phyloP scores from a whole-genome alignment of 2,329 filamentous ascomycete species.

The Aspergillus fijiensis region DNA sequence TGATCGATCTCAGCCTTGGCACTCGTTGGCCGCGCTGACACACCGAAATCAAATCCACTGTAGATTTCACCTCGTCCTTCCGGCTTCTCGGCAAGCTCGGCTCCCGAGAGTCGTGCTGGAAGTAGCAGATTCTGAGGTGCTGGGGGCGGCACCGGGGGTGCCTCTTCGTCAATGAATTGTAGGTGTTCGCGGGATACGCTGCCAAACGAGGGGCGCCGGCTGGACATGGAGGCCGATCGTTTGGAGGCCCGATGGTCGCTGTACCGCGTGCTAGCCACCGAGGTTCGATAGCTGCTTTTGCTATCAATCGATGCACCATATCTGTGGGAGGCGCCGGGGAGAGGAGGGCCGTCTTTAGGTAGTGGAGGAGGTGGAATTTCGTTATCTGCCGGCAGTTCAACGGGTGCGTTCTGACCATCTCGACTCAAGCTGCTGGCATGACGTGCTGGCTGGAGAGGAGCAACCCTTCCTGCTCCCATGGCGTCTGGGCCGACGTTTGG shows the following conservation, averaged over 20 bases:
- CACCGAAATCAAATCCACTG: slow-evolving; percentile 34
- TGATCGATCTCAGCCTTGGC: slow-evolving; percentile 12
- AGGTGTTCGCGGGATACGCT: slow-evolving; percentile 32
- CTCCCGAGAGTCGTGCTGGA: slow-evolving; percentile 23
- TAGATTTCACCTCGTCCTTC: slow-evolving; percentile 24
- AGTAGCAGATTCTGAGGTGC: slow-evolving; percentile 21
- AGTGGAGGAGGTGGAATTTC: slow-evolving; percentile 12
- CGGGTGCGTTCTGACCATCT: slow-evolving; percentile 11
- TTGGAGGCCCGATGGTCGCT: slow-evolving; percentile 27
- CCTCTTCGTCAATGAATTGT: slow-evolving; percentile 34
- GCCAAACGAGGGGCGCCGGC: slow-evolving; percentile 33
- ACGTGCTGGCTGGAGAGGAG: slow-evolving; percentile 20
- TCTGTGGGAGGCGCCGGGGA: slow-evolving; percentile 15
- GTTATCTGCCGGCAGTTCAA: slow-evolving; percentile 9
- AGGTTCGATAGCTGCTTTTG: slow-evolving; percentile 43
- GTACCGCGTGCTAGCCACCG: slow-evolving; percentile 41
- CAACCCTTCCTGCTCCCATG: slow-evolving; percentile 21
- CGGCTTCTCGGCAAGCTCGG: slow-evolving; percentile 23
- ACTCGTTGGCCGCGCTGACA: slow-evolving; percentile 10
- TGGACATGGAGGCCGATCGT: slow-evolving; percentile 33
- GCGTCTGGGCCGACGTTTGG: slow-evolving; percentile 24
- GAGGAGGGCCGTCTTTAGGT: slow-evolving; percentile 9
- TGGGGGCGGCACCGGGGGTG: slow-evolving; percentile 33
- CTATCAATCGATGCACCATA: slow-evolving; percentile 33
- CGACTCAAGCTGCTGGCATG: slow-evolving; percentile 10